Evolutionary conservation across 2,329 filamentous ascomycete species (phyloP), one percentile per base, ranked within the genome.

Genomic region (Xylariomycetidae sp.): DNA sequence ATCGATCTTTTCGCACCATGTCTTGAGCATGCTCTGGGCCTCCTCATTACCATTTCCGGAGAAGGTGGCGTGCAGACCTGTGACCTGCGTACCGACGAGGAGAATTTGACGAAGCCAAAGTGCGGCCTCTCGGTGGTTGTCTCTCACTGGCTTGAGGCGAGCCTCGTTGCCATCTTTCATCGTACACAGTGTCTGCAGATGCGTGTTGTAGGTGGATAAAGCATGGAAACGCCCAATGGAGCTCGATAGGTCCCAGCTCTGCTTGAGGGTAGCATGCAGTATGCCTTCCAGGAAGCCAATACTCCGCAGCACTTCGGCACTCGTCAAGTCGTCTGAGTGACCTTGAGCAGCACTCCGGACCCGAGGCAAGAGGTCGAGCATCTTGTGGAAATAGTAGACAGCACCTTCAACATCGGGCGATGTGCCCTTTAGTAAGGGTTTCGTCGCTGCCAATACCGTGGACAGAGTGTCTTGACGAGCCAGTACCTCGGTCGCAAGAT

Each of bases 281-380:
- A 95, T 70, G 17, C 89, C 87, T 56, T 98, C 92, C n/a, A 95
- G 65, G 44, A 85, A 85, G 0, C 87, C 87, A 30, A 85, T 73
- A 54, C 87, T 89, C 51, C 89, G 75, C 25, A 74, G 72, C 6
- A 92, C 74, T 48, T 95, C 87, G 7, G 85, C 81, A 25, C 79
- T 72, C 27, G 83, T 94, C 24, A 98, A 63, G 44, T 98, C 93
- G 23, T 85, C 81, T 1, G 85, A 87, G 58, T 94, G 87, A 31
- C 86, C 80, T 43, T 79, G 71, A 8, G 76, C 67, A 19, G 80
- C 71, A 25, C 74, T 67, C 48, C 90, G 76, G 31, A 83, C 74
- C 44, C 73, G 72, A 12, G 81, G 74, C 44, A 84, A 76, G 10
- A 88, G 58, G 52, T 90, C 85, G 18, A 95, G 64, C 19, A 86